These are phyloP conservation scores for Leersia perrieri DNA, from an alignment of 176 grass and related monocot genomes.

Conservation along the genomic window DNA sequence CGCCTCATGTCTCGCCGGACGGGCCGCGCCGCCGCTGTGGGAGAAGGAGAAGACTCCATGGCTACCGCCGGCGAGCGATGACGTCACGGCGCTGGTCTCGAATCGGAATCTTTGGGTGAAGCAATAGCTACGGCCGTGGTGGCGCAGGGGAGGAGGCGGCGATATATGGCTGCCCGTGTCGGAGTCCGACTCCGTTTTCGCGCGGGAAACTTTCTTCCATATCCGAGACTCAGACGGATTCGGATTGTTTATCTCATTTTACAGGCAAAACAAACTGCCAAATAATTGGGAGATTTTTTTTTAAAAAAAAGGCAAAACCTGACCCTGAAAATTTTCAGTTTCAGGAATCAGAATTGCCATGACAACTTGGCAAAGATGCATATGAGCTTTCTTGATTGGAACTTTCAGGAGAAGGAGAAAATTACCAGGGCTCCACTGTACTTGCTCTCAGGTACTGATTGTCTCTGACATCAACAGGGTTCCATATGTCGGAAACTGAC, in stretches of 20 bases:
- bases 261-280: too few relatives aligned
- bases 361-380: neutral
- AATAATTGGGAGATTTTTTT: neutral
- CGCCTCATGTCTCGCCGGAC: neutral
- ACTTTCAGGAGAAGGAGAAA: too few relatives aligned
- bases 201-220: neutral
- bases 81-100: too few relatives aligned
- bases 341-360: neutral
- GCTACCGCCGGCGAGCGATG: too few relatives aligned
- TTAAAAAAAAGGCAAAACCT: neutral
- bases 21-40: too few relatives aligned
- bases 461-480: neutral
- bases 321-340: neutral
- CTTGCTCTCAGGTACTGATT: slow-evolving; percentile 2
- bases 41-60: neutral
- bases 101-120: too few relatives aligned
- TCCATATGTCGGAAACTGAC: too few relatives aligned
- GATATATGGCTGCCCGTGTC: neutral
- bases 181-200: neutral
- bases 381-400: neutral
- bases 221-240: neutral
- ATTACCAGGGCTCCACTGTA: too few relatives aligned
- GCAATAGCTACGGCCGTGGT: too few relatives aligned
- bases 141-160: too few relatives aligned
- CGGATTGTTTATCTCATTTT: too few relatives aligned